phyloP scores from a whole-genome alignment of 768 basidiomycete species.

The Agaricus sinodeliciosus region DNA sequence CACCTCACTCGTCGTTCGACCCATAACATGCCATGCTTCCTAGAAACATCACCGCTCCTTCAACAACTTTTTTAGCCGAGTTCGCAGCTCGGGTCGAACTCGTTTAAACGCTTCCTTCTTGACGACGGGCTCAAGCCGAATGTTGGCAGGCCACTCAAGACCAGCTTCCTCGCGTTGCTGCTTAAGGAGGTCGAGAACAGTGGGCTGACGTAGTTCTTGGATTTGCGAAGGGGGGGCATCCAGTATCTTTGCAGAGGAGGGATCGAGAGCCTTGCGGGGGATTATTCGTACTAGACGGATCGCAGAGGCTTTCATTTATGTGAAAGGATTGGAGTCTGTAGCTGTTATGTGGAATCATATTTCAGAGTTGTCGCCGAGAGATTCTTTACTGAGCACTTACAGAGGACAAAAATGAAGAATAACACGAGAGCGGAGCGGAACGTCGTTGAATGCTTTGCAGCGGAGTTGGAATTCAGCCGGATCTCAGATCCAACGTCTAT shows the following conservation, averaged over 20 bases:
- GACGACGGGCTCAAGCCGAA: constrained; percentile 37
- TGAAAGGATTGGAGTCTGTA: neutral
- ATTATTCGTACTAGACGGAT: constrained; percentile 30
- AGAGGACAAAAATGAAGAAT: neutral
- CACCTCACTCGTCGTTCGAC: neutral
- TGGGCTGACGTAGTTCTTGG: constrained; percentile 25
- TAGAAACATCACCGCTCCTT: constrained; percentile 23
- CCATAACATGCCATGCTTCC: neutral
- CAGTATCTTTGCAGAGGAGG: constrained; percentile 22
- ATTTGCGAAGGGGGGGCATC: constrained; percentile 27
- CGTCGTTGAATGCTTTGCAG: neutral
- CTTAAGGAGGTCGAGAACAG: constrained; percentile 29
- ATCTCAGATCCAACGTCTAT: constrained; percentile 1
- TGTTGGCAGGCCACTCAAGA: constrained; percentile 35
- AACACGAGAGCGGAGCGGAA: neutral
- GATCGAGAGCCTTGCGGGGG: constrained; percentile 25
- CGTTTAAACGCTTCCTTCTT: constrained; percentile 32
- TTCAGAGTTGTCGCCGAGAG: neutral
- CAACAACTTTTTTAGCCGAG: constrained; percentile 32
- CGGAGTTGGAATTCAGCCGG: constrained; percentile 8
- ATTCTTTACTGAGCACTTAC: neutral
- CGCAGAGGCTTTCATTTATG: constrained; percentile 30
- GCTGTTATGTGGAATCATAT: no score
- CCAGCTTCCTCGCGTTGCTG: constrained; percentile 27
- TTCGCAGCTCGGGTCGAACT: constrained; percentile 31